Conservation (phyloP, 768 basidiomycete species). For the Lactarius indigo region DNA sequence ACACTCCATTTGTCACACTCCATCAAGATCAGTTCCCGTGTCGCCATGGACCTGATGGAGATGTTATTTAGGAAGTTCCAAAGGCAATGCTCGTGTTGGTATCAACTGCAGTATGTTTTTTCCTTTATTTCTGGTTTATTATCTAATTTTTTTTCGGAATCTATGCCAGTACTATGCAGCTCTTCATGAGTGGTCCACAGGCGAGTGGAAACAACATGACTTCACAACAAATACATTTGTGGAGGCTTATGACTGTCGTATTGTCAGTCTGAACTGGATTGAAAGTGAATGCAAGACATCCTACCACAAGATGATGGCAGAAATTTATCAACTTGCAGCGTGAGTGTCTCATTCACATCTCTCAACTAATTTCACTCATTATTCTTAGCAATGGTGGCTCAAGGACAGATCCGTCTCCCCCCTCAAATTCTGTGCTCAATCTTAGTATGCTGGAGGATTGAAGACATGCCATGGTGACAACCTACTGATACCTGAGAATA, state of each 20-base stretch:
- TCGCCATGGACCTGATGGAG: neutral
- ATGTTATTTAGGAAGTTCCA: neutral
- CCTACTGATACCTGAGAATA: too few species aligned
- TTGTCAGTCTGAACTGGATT: neutral
- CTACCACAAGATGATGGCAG: neutral
- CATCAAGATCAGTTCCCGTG: neutral
- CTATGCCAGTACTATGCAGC: neutral
- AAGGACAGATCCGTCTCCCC: too few species aligned
- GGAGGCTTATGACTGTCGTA: neutral
- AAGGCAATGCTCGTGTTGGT: neutral
- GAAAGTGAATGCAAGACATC: neutral
- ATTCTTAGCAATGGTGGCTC: neutral
- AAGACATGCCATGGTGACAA: neutral
- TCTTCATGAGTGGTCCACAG: too few species aligned
- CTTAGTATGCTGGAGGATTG: neutral
- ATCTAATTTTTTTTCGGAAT: neutral
- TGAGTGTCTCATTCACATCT: neutral
- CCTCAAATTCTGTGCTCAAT: neutral
- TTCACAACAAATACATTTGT: neutral
- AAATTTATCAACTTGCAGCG: neutral
- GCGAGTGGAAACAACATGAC: neutral
- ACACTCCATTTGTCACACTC: neutral
- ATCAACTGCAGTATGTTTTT: neutral
- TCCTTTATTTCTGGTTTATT: neutral
- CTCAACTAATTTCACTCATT: neutral